phyloP scores from a whole-genome alignment of 2,329 filamentous ascomycete genomes.

The Fusarium compactum region DNA sequence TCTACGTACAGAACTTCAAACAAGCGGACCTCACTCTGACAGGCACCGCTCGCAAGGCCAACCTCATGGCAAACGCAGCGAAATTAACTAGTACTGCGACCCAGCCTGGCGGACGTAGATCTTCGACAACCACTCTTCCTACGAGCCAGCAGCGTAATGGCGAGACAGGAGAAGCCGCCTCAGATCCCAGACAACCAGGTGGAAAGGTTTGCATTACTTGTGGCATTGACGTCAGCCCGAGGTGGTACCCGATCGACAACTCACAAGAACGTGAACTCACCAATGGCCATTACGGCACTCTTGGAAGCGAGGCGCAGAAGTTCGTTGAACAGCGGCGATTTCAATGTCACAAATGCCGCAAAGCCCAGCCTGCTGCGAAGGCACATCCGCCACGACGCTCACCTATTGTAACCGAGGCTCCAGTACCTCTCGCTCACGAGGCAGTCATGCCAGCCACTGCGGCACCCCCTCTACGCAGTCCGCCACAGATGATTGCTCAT shows the following conservation, averaged over 20 bases:
- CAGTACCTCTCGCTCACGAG: slow-evolving; percentile 33
- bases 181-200: slow-evolving; percentile 53
- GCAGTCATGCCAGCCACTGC: slow-evolving; percentile 36
- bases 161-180: slow-evolving; percentile 45
- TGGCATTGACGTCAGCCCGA: slow-evolving; percentile 77
- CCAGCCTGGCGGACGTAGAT: slow-evolving; percentile 61
- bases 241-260: slow-evolving; percentile 74
- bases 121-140: slow-evolving; percentile 64
- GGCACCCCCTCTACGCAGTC: slow-evolving; percentile 47
- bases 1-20: slow-evolving; percentile 91
- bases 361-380: slow-evolving; percentile 61
- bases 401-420: slow-evolving; percentile 38
- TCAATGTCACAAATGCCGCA: slow-evolving; percentile 82
- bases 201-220: slow-evolving; percentile 73
- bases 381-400: slow-evolving; percentile 42
- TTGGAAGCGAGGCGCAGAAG: slow-evolving; percentile 68
- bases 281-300: slow-evolving; percentile 63
- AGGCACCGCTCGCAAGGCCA: slow-evolving; percentile 93
- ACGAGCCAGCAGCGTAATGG: slow-evolving; percentile 43
- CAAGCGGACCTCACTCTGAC: slow-evolving; percentile 92
- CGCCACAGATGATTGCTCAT: slow-evolving; percentile 47
- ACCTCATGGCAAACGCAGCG: slow-evolving; percentile 74
- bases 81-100: slow-evolving; percentile 61
- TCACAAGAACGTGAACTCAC: slow-evolving; percentile 63
- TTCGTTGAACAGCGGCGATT: slow-evolving; percentile 71